Conservation (phyloP, 2,329 filamentous ascomycete genomes). For the Beauveria scarabaeidicola region DNA sequence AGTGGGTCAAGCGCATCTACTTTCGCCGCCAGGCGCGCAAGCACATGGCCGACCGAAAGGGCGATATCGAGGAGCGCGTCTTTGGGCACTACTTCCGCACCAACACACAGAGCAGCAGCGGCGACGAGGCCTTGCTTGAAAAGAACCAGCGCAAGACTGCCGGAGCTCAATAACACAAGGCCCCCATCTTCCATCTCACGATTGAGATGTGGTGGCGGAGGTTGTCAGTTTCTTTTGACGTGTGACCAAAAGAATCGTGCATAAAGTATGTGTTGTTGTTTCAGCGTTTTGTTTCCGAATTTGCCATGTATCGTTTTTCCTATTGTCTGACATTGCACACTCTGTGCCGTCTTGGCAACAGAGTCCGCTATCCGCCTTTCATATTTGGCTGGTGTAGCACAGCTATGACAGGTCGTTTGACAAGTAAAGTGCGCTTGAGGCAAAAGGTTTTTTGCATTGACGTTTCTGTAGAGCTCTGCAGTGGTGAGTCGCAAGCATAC, state of each 20-base stretch:
- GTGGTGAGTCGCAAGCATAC: not conserved
- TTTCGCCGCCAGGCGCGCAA: constrained; percentile 23
- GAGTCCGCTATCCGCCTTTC: not conserved
- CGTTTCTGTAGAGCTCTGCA: not conserved
- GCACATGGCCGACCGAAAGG: constrained; percentile 3
- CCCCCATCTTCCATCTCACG: not conserved
- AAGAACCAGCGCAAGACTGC: constrained; percentile 11
- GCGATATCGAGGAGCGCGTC: constrained; percentile 24
- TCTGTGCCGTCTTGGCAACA: not conserved
- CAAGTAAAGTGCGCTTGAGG: not conserved
- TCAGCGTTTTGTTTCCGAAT: not conserved
- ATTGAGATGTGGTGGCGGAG: constrained; percentile 1
- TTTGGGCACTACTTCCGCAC: constrained; percentile 25
- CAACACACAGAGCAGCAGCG: constrained; percentile 13
- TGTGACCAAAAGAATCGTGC: not conserved
- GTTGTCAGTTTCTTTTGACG: constrained; percentile 7
- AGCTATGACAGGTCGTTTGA: not conserved
- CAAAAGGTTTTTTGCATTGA: not conserved
- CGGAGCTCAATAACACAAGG: constrained; percentile 16
- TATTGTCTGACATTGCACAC: constrained; percentile 3
- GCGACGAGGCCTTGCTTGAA: constrained; percentile 14
- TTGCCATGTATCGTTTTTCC: constrained; percentile 1
- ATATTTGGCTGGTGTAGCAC: not conserved
- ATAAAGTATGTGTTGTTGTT: not conserved
- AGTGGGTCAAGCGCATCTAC: constrained; percentile 45